Evolutionary conservation across 2,329 filamentous ascomycete species (phyloP), one percentile per base, ranked within the genome.

Genomic region (Mycosphaerelloides madeirae): DNA sequence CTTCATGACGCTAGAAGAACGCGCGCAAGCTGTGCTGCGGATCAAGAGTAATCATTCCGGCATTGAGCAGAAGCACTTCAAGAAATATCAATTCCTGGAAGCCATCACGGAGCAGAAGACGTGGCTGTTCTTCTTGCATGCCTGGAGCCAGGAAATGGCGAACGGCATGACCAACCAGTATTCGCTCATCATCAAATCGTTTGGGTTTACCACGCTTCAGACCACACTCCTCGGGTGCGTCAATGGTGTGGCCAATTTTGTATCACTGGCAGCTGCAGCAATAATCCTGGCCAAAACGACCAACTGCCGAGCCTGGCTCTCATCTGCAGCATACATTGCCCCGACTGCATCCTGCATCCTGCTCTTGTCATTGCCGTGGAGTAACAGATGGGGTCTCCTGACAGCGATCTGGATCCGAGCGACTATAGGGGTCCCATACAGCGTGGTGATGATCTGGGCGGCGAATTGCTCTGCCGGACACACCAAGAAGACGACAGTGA

Each of bases 401-500:
- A 54, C 60, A 1, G 66, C 64, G 1, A 68, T 68, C 35, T 70
- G 66, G 60, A 65, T 69, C 33, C 59, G 65, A 3, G 63, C 63
- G 1, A 65, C 65, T 2, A 59, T 54, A 1, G 66, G 66, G 0
- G 65, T 68, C 25, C 62, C 64, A 2, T 68, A 68, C 41, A 62
- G 61, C 3, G 61, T 68, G 14, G 65, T 68, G 3, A 68, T 68
- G 66, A 62, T 67, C 4, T 49, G 46, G 43, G 46, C 42, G 15
- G 46, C 46, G 15, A 49, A 46, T 11, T 46, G 43, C 39, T 46
- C 46, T n/a, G 46, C 48, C 6, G 60, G 69, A 1, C 68, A 70
- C 45, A 71, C 69, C 0, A 72, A 72, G 53, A 71, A 71, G 48
- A 65, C 69, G 2, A 70, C 68, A 1, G 60, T 67, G 16, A 68